Evolutionary conservation across 1,139 yeast genomes (phyloP).

Genomic region (Spencermartinsiella ligniputridi): DNA sequence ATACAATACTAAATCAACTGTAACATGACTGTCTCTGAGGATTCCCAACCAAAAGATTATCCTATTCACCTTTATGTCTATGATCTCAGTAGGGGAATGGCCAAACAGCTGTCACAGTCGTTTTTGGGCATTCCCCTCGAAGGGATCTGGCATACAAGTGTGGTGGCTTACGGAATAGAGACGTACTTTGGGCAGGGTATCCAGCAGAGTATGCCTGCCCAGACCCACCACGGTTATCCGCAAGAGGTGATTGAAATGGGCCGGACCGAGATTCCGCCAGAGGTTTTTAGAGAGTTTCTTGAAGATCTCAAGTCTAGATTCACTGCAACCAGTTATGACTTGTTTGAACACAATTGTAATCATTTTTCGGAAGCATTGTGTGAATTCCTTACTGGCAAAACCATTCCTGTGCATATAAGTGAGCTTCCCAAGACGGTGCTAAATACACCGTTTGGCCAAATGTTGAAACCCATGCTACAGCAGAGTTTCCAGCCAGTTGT

Average conservation of each 20-base stretch:
- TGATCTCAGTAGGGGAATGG: constrained; percentile 52
- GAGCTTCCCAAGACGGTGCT: constrained; percentile 55
- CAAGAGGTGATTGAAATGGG: constrained; percentile 53
- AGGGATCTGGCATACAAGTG: constrained; percentile 66
- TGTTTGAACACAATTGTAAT: constrained; percentile 66
- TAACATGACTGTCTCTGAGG: too few relatives aligned
- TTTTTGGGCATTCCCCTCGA: constrained; percentile 40
- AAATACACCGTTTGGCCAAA: constrained; percentile 56
- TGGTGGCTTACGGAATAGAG: constrained; percentile 53
- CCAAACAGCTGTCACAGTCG: constrained; percentile 29
- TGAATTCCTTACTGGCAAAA: constrained; percentile 57
- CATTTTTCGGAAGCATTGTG: constrained; percentile 57
- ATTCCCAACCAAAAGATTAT: too few relatives aligned
- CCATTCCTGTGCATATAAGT: constrained; percentile 46
- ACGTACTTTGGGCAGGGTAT: constrained; percentile 61
- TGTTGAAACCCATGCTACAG: constrained; percentile 39
- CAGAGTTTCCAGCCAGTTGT: constrained; percentile 20
- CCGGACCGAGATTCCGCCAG: constrained; percentile 47
- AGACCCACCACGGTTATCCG: constrained; percentile 59
- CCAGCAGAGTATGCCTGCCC: constrained; percentile 45
- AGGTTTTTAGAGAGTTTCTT: constrained; percentile 50
- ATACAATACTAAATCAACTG: too few relatives aligned
- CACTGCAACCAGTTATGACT: constrained; percentile 48
- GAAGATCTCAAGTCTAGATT: constrained; percentile 47
- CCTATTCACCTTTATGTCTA: constrained; percentile 58